Evolutionary conservation across 345 rosid genomes (phyloP), one percentile per base, ranked within the genome.

Genomic region (Syzygium jambos): DNA sequence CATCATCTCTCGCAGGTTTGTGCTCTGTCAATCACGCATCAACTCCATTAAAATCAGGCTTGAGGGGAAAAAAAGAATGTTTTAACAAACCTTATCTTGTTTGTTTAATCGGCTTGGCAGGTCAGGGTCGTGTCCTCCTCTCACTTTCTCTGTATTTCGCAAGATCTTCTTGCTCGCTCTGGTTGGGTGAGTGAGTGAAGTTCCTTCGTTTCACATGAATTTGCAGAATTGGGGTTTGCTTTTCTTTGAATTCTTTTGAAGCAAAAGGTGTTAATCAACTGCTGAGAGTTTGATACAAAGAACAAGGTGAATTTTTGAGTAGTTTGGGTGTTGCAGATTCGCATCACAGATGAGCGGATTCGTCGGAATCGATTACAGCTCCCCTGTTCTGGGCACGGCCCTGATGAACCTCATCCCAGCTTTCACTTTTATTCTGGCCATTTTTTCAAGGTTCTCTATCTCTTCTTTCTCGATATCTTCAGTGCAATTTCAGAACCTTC

Each of bases 341-440:
- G 30, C 85, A 8, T 89, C 91, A 2, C 92, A 89, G 85, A 38
- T 89, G 63, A 86, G 88, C 52, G 92, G 91, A 51, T 89, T 91
- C 85, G 91, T 90, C 55, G 95, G 95, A 53, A 91, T 93, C 51
- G 85, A 90, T 61, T 91, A 90, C 82, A 91, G 94, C 92, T 92
- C 94, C 63, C 93, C 95, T 16, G 91, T 93, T 16, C 90, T 93
- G 52, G 93, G 86, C 19, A 85, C 95, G 29, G 95, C 95, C 52
- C 85, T 93, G 93, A 92, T 93, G 54, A 92, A 92, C 88, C 93
- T 93, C 65, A 61, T 89, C 85, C 95, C 94, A 14, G 94, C 92
- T 80, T 87, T 92, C 77, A 93, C 95, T 88, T 93, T 92, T 86
- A 83, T 93, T n/a, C 89, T 92, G 29, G 94, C 95, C 53, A 22